Evolutionary conservation across 2,329 filamentous ascomycete species (phyloP).

Genomic region (Exophiala phaeomuriformis): DNA sequence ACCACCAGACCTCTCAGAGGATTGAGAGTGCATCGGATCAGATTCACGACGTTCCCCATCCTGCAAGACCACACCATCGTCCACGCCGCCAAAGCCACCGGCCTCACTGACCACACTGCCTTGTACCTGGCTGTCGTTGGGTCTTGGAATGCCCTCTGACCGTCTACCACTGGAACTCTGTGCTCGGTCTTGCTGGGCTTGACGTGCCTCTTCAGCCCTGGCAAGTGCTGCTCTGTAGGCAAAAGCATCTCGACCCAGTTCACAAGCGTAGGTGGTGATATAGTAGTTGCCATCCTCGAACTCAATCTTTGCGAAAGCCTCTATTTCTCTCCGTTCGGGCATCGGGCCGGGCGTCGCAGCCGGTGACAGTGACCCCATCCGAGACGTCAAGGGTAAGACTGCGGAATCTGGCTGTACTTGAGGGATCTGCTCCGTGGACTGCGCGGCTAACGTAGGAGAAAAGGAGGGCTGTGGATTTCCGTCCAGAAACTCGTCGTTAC

Average conservation of each 20-base stretch:
- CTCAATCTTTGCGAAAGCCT: constrained; percentile 57
- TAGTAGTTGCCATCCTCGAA: constrained; percentile 61
- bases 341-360: constrained; percentile 12
- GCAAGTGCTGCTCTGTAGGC: constrained; percentile 43
- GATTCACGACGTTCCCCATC: constrained; percentile 12
- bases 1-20: constrained; percentile 23
- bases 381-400: background rate
- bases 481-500: constrained; percentile 13
- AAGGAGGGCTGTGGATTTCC: constrained; percentile 1
- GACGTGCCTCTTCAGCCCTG: constrained; percentile 38
- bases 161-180: constrained; percentile 41
- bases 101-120: constrained; percentile 49
- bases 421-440: background rate
- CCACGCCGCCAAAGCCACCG: constrained; percentile 41
- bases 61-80: constrained; percentile 18
- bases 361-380: constrained; percentile 13
- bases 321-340: constrained; percentile 34
- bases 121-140: constrained; percentile 39
- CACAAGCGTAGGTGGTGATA: constrained; percentile 56
- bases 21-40: constrained; percentile 18
- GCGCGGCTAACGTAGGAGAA: constrained; percentile 3
- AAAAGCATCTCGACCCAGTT: constrained; percentile 55
- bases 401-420: background rate
- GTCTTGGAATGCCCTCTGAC: constrained; percentile 40
- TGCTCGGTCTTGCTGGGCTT: constrained; percentile 32